Conservation (phyloP, 306 rosid genomes). For the Herpetospermum pedunculosum region DNA sequence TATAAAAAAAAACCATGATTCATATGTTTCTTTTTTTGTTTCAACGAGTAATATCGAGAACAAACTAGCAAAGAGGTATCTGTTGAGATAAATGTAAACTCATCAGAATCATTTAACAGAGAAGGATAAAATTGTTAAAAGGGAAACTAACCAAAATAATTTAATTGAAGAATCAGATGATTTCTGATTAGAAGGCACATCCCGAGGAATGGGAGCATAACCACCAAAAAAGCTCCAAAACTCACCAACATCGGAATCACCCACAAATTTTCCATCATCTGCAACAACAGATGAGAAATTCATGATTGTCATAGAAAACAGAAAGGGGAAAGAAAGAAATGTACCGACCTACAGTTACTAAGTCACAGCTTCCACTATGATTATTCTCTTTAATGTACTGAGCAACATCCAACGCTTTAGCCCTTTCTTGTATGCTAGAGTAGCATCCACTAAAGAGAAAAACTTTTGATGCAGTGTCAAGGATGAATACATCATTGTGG, state of each 20-base stretch:
- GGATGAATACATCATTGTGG: conserved; percentile 81
- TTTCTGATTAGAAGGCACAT: conserved; percentile 42
- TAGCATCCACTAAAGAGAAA: conserved; percentile 92
- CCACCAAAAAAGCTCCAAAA: conserved; percentile 99
- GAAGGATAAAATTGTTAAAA: conserved; percentile 5
- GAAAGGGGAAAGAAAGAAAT: conserved; percentile 9
- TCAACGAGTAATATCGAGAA: background rate
- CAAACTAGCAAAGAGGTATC: background rate
- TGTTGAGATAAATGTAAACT: background rate
- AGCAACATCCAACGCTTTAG: conserved; percentile 90
- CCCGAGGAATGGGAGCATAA: conserved; percentile 87
- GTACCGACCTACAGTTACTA: conserved; percentile 79
- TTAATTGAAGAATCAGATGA: conserved; percentile 25
- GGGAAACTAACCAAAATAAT: conserved; percentile 52
- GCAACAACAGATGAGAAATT: conserved; percentile 20
- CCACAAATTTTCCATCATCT: conserved; percentile 98
- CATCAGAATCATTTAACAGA: background rate
- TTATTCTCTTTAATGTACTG: conserved; percentile 75
- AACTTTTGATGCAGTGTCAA: conserved; percentile 80
- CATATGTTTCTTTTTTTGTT: background rate
- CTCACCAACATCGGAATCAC: conserved; percentile 90
- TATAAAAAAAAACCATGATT: background rate
- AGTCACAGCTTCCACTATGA: conserved; percentile 67
- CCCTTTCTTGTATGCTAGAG: conserved; percentile 90
- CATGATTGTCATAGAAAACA: conserved; percentile 11